Evolutionary conservation across 1,284 basidiomycete species (phyloP), one percentile per base, ranked within the genome.

Genomic region (Heimioporus retisporus): DNA sequence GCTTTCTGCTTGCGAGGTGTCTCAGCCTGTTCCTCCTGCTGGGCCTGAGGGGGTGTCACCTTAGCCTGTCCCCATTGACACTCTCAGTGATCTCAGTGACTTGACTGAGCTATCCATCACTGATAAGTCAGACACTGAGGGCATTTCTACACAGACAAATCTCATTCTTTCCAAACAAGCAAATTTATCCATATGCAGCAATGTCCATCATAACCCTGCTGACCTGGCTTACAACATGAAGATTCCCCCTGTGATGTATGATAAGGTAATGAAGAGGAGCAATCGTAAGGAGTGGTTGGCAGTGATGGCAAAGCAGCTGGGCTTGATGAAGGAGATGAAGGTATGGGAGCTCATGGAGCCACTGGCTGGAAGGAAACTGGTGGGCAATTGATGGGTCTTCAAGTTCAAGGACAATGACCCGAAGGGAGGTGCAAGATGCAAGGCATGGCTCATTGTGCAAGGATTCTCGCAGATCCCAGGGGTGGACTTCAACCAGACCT

Each of bases 401-500:
- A 16, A 48, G 46, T 48, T 31, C 31, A 31, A 31, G 31, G n/a
- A n/a, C n/a, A 48, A 10, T 10, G 46, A 69, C 6, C 55, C 31
- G 6, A 69, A 67, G 16, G 63, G 60, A 0, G 43, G 60, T 0
- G 1, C 53, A 1, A 11, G 5, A 0, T 73, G 75, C 65, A 86
- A 86, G 59, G 84, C 81, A 0, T 61, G 75, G 0, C 74, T 85
- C 0, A 80, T 85, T 0, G 80, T 80, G 0, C 75, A 80, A 43
- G 85, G 84, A 0, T 84, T 79, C 70, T 71, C 71, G 0, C 84
- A 86, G 67, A 66, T 71, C 0, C 71, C 74, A 1, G 80, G 84
- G 0, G 56, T 83, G 2, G 81, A 87, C 67, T 86, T 64, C 18
- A 56, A 67, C 21, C 48, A 62, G 4, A 70, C 79, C 0, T 81